Base-by-base conservation (phyloP, 257 asterid genomes). In the Solanum arcanum region DNA sequence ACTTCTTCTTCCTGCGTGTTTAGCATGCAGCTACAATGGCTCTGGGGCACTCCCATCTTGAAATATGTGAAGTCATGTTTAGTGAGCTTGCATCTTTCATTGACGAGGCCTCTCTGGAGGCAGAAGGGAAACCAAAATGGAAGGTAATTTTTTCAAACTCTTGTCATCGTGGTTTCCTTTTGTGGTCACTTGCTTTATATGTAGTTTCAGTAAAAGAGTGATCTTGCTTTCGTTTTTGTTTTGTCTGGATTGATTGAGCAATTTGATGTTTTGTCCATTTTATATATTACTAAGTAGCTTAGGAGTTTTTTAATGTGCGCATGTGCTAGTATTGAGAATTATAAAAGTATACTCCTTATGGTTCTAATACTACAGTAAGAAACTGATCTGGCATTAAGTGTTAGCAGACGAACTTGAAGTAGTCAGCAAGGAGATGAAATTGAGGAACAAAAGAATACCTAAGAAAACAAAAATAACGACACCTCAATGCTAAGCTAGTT, bases 1-100 rank as follows among this genome's bases (percentile, higher is more conserved):
- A 5, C 84, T 9, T 9, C 52, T 31, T 81, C 44, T 49, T 81
- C 49, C 83, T 81, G 29, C 85, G 49, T 81, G 69, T 76, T 74
- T 97, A 97, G 99, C 96, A 97, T 91, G 96, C 98, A 76, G 99
- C 98, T 84, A 96, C 99, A 80, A 95, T 93, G 99, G 98, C 99
- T n/a, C 97, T 97, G 88, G 99, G 99, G 33, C 99, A 94, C 92
- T 97, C 98, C 16, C 99, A 97, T 92, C 95, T 96, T 87, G 99
- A 93, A 91, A 92, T 97, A 90, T 96, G 99, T 42, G 99, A 97
- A 91, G 91, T 95, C 87, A 96, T 97, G 99, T 97, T 96, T 92
- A 94, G 98, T 47, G 99, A 97, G 92, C 99, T 97, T 89, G 91
- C 99, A 9, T 94, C 99, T 86, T 97, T 96, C 93, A 93, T 95